A percentile compares a stretch with the other conserved stretches of the same genome.
Conservation (phyloP, 345 rosid species). For the Eucalyptus viminalis region DNA sequence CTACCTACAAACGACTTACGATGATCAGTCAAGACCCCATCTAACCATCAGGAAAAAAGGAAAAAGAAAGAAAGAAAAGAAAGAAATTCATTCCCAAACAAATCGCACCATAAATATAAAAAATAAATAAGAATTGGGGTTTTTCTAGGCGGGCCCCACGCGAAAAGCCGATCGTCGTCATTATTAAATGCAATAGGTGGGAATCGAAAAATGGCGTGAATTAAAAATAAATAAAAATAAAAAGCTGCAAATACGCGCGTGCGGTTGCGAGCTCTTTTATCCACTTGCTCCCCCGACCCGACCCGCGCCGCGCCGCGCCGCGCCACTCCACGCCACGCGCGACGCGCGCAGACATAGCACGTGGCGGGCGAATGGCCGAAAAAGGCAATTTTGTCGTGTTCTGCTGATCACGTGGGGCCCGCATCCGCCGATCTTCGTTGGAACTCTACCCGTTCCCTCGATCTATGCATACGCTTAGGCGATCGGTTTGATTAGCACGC, state of each 20-base stretch:
- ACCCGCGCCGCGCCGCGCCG: background rate
- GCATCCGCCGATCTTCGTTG: background rate
- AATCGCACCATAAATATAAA: background rate
- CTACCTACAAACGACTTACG: background rate
- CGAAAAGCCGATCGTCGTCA: background rate
- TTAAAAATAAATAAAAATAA: background rate
- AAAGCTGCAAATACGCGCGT: background rate
- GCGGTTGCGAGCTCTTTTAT: background rate
- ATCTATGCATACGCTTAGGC: accelerated
- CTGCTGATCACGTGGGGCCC: background rate
- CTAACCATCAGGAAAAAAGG: background rate
- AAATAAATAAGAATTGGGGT: background rate
- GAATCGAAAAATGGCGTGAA: background rate
- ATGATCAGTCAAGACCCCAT: background rate
- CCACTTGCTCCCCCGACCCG: background rate
- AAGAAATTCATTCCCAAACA: background rate
- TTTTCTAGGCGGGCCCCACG: background rate
- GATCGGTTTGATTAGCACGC: background rate
- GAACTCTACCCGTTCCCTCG: background rate
- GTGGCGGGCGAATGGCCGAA: background rate
- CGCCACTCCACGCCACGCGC: background rate
- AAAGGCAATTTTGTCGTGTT: background rate
- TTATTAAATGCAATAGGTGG: background rate
- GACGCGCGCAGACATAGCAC: background rate
- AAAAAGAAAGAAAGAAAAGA: background rate